These are phyloP conservation scores for Penicillium concentricum DNA, from an alignment of 2,329 filamentous ascomycete genomes.

Conservation along the genomic window DNA sequence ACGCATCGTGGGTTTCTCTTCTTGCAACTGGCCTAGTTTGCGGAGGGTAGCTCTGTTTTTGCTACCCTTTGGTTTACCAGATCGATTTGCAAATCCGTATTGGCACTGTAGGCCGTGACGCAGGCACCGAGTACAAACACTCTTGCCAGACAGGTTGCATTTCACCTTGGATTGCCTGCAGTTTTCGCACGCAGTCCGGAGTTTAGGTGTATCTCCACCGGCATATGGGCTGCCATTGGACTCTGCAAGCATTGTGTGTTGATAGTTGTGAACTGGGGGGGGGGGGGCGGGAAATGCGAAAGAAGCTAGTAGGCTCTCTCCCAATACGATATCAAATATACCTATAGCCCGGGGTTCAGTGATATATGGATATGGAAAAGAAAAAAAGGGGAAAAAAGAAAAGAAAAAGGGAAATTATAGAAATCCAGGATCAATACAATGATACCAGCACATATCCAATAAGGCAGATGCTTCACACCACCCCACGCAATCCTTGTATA, in stretches of 20 bases:
- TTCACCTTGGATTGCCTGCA: constrained; percentile 43
- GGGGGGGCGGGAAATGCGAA: not conserved
- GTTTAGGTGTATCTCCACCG: constrained; percentile 33
- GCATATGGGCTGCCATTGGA: constrained; percentile 22
- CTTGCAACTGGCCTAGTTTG: constrained; percentile 38
- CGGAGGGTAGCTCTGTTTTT: constrained; percentile 40
- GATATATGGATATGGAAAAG: constrained; percentile 6
- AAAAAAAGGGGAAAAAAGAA: not conserved
- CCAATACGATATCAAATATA: not conserved
- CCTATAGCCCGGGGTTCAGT: not conserved
- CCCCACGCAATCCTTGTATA: constrained; percentile 6
- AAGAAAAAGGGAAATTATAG: constrained; percentile 1
- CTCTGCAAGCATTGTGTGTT: constrained; percentile 29
- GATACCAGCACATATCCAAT: constrained; percentile 8
- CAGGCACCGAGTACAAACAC: constrained; percentile 38
- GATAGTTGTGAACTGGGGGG: not conserved
- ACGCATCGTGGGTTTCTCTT: constrained; percentile 26
- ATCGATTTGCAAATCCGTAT: constrained; percentile 40
- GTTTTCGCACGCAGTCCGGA: constrained; percentile 41
- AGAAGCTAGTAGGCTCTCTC: not conserved
- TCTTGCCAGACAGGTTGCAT: constrained; percentile 38
- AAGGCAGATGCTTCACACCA: constrained; percentile 4
- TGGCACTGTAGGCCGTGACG: constrained; percentile 39
- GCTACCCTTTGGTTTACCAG: constrained; percentile 42
- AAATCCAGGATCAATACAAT: constrained; percentile 3